Percentiles rank a stretch among this genome's conserved stretches.
phyloP scores from a whole-genome alignment of 2,329 filamentous ascomycete genomes.

The Niveomyces coronatus region DNA sequence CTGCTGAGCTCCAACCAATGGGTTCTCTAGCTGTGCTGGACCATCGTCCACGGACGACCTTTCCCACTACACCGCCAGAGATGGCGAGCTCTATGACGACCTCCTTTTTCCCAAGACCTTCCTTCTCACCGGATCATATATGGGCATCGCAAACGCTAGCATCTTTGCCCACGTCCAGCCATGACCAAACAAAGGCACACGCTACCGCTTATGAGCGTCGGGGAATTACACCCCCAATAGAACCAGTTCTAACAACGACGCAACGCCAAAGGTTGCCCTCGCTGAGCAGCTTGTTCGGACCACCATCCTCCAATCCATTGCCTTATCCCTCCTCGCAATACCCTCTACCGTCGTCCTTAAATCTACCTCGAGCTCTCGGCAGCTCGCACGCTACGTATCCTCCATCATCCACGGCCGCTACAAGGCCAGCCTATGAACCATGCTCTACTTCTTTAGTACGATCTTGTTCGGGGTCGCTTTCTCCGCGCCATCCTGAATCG shows the following conservation, averaged over 20 bases:
- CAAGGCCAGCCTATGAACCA: conserved; percentile 32
- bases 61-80: conserved; percentile 45
- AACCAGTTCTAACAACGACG: conserved; percentile 16
- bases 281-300: conserved; percentile 46
- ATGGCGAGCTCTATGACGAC: conserved; percentile 41
- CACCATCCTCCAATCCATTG: conserved; percentile 33
- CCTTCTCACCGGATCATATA: conserved; percentile 27
- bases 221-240: conserved; percentile 9
- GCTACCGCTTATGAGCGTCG: conserved; percentile 25
- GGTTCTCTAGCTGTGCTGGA: conserved; percentile 42
- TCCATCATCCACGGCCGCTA: too few relatives aligned
- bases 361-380: too few relatives aligned
- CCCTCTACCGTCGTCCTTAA: conserved; percentile 34
- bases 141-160: conserved; percentile 24
- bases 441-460: conserved; percentile 23
- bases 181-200: conserved; percentile 38
- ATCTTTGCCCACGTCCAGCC: conserved; percentile 47
- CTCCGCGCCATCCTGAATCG: conserved; percentile 32
- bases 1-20: too few relatives aligned
- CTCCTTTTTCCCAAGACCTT: conserved; percentile 34
- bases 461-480: conserved; percentile 34
- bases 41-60: conserved; percentile 37
- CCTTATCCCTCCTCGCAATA: conserved; percentile 35
- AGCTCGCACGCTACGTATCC: too few relatives aligned
- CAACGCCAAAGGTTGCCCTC: conserved; percentile 42